Base-by-base conservation (phyloP, 1,284 basidiomycete genomes). In the Apiotrichum domesticum region DNA sequence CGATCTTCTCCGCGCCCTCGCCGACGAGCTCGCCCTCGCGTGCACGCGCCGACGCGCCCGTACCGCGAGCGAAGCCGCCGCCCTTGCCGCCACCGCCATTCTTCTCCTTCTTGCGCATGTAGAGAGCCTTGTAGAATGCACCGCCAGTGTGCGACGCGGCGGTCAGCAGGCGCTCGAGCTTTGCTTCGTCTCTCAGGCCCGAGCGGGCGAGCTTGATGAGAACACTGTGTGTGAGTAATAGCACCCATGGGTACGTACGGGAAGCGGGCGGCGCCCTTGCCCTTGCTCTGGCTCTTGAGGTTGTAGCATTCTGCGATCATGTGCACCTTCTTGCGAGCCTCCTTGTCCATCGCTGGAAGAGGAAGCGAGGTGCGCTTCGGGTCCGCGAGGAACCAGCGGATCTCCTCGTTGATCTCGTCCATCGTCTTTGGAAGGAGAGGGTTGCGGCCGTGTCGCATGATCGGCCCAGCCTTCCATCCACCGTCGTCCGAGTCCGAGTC, bases 321-420 rank as follows among this genome's bases (percentile, higher is more conserved):
- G 68, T 96, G 92, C 0, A 92, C 81, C 54, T 78, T 78, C 76
- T 83, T 85, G 61, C 91, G 80, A 54, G 81, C 82, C 55, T 79
- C 79, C 75, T 87, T 90, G 63, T 83, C 80, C 78, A 88, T 86
- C 3, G 90, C 85, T 0, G 89, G 90, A 0, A 93, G 78, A 1
- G 80, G 75, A 80, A 92, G 83, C 1, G 79, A 80, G 41, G 64
- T 55, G 7, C 78, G 78, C 0, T 82, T 82, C 2, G 82, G 63
- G 62, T 87, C 79, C 2, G 65, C 72, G 9, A 88, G 71, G 77
- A 93, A 92, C n/a, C 78, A 77, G 15, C 84, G 80, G 51, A 95
- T 86, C 64, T 86, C 81, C 56, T 78, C 73, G 51, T 89, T 85
- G 49, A 93, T 50, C 34, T 61, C 51, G 9, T 62, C 58, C 1